Evolutionary conservation across 2,329 filamentous ascomycete genomes (phyloP).

Genomic region (Teratosphaeriaceae sp.): DNA sequence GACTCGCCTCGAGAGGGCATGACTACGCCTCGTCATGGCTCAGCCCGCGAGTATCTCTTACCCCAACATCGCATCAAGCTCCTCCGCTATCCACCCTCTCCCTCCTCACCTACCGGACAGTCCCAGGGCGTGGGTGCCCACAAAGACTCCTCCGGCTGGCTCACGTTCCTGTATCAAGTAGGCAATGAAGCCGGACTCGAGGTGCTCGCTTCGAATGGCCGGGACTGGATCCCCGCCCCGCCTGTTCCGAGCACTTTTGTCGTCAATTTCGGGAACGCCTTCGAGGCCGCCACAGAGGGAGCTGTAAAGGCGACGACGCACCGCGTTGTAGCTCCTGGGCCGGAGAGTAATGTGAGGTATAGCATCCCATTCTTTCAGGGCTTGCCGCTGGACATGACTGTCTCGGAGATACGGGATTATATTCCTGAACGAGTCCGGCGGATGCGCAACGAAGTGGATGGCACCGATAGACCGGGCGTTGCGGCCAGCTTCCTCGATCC

Average conservation of each 20-base stretch:
- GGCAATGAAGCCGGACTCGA: constrained; percentile 49
- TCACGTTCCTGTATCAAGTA: constrained; percentile 58
- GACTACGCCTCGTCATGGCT: no score
- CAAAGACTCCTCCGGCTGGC: constrained; percentile 58
- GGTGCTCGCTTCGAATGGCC: constrained; percentile 40
- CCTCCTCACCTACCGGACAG: constrained; percentile 5
- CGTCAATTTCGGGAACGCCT: constrained; percentile 53
- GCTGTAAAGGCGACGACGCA: constrained; percentile 48
- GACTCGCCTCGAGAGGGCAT: no score
- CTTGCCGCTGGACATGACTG: constrained; percentile 29
- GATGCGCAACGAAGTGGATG: constrained; percentile 12
- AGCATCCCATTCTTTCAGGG: constrained; percentile 35
- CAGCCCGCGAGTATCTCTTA: constrained; percentile 23
- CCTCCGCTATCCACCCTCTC: constrained; percentile 45
- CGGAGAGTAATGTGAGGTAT: constrained; percentile 20
- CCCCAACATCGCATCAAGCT: constrained; percentile 55
- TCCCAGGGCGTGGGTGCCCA: constrained; percentile 55
- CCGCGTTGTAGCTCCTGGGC: constrained; percentile 23
- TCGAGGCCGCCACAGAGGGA: constrained; percentile 51
- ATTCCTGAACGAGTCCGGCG: constrained; percentile 23
- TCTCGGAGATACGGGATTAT: constrained; percentile 35
- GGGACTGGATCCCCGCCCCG: constrained; percentile 46
- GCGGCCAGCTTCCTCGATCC: constrained; percentile 26
- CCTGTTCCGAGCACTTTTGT: constrained; percentile 46
- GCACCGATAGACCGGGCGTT: no score